A percentile compares a stretch with the other conserved stretches of the same genome.
phyloP scores from a whole-genome alignment of 495 filamentous ascomycete species.

The Gamarada debralockiae region DNA sequence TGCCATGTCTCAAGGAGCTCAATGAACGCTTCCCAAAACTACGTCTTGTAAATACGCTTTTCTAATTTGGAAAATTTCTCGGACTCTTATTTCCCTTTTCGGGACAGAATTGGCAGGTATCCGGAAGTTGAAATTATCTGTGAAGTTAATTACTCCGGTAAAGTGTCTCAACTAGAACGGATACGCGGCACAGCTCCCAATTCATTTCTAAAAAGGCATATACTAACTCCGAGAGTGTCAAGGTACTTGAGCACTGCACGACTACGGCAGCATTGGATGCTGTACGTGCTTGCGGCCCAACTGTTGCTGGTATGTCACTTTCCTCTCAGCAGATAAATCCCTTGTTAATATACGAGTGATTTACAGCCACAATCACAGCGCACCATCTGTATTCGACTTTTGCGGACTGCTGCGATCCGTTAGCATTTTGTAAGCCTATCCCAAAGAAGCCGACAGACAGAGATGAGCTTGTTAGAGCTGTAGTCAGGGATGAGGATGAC shows the following conservation, averaged over 20 bases:
- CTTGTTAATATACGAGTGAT: constrained; percentile 1
- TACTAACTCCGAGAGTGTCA: background rate
- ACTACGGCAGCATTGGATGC: constrained; percentile 78
- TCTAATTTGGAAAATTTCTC: background rate
- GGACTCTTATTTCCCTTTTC: background rate
- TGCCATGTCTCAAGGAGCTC: constrained; percentile 68
- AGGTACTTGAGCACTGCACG: constrained; percentile 66
- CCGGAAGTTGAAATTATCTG: background rate
- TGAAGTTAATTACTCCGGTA: background rate
- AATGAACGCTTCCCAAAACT: constrained; percentile 66
- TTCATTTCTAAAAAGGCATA: background rate
- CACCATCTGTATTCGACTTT: constrained; percentile 70
- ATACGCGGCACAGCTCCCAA: background rate
- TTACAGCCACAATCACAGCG: constrained; percentile 44
- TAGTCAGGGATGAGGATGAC: constrained; percentile 49
- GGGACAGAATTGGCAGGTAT: background rate
- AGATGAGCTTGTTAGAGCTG: constrained; percentile 59
- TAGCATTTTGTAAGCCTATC: constrained; percentile 72
- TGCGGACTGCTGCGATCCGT: constrained; percentile 62
- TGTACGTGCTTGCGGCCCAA: constrained; percentile 70
- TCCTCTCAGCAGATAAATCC: background rate
- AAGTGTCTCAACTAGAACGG: background rate
- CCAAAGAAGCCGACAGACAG: constrained; percentile 61
- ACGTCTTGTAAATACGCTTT: constrained; percentile 4
- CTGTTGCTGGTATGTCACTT: constrained; percentile 54